Base-by-base conservation (phyloP, 768 basidiomycete genomes). In the Suillus clintonianus region DNA sequence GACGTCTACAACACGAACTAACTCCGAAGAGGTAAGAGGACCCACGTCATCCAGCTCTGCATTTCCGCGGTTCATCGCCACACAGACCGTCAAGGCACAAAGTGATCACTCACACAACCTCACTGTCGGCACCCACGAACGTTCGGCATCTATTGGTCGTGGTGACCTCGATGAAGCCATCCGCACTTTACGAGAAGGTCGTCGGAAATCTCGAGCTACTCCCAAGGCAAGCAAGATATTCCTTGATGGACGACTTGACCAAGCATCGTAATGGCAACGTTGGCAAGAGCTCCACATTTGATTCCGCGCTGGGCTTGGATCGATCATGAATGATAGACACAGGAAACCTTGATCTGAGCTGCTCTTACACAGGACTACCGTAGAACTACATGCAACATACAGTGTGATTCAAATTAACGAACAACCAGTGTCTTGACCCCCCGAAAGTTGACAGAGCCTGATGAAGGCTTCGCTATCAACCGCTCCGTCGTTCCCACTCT, bases 81-180 rank as follows among this genome's bases (percentile, higher is more conserved):
- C 41, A 9, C 73, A 87, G 85, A 83, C 81, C 0, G 67, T 81
- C 78, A 83, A 85, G 74, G 67, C 64, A 13, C 54, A 47, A 11
- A 64, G 71, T 24, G 66, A 71, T n/a, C 53, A 72, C 22, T 67
- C 73, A 5, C 63, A 69, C 9, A 74, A 75, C 39, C 82, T 83
- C 1, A 80, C 83, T 60, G 76, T 80, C 5, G 74, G 77, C 32
- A 56, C 11, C 5, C 79, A 82, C 54, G 73, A 74, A 34, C 83
- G 81, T 47, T 78, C 77, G 57, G 79, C 78, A 39, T 89, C 92
- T 2, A 72, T 92, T 64, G 87, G 89, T 8, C 85, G 89, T 42
- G 95, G 95, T 11, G 90, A 90, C 61, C 76, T 97, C 37, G 94
- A 98, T 67, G 85, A 91, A 69, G 91, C 91, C 2, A 90, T 98